Evolutionary conservation across 805 yeast genomes (phyloP), one percentile per base, ranked within the genome.

Genomic region (Zygosaccharomyces siamensis): DNA sequence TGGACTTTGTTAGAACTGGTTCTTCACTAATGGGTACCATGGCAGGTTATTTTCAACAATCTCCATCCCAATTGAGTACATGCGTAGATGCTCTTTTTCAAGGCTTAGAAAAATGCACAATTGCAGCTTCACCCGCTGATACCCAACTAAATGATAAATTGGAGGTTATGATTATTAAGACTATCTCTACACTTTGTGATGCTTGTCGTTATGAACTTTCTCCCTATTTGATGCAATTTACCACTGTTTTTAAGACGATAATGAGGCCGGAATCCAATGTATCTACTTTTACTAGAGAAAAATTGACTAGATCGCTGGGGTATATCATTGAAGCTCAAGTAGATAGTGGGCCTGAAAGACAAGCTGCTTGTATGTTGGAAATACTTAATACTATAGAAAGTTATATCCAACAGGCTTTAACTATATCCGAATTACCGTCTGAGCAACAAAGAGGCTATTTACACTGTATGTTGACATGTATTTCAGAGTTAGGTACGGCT

Each of bases 401-500:
- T 7, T 53, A 48, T 24, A 51, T 62, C 7, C 51, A 51, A 23
- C 51, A 55, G 14, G 41, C 53, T 18, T 32, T 51, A 28, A 41
- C 36, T 20, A 31, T 37, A 20, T 27, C 58, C 3, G 46, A 41
- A 16, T 39, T 28, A 14, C 58, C 54, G 33, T 50, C 59, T 8
- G 51, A 61, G 27, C 51, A 52, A 5, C 70, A 71, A 28, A 54
- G 66, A 2, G 80, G 77, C 2, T 83, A 81, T 53, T 58, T 77
- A 1, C 60, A 73, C 2, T 82, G 89, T 21, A 65, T 86, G 40
- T 64, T 87, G 23, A 68, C 77, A 11, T 85, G 89, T 59, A 63
- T 89, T 0, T 74, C 75, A n/a, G 86, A 84, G 46, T 69, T 88
- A 3, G 93, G 89, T 0, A 83, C 81, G 48, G 88, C 89, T 0